Evolutionary conservation across 257 asterid genomes (phyloP).

Genomic region (Plantago major): DNA sequence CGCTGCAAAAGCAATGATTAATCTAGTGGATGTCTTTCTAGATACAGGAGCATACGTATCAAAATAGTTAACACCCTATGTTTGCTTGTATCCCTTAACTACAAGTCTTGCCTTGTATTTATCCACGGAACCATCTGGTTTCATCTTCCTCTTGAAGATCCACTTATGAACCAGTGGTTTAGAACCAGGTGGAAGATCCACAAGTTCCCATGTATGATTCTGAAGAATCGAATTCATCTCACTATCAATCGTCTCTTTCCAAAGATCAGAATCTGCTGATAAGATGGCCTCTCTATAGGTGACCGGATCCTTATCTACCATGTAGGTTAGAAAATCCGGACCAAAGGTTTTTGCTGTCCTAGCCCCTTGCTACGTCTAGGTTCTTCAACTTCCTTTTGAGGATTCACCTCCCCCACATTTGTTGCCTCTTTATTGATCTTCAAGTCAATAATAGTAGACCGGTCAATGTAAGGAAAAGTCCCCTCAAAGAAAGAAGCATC

Average conservation of each 20-base stretch:
- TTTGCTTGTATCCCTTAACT: background rate
- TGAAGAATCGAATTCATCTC: background rate
- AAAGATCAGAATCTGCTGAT: background rate
- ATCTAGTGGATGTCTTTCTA: background rate
- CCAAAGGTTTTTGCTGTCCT: background rate
- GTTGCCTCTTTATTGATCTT: background rate
- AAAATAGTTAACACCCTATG: background rate
- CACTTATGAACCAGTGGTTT: background rate
- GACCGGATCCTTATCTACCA: background rate
- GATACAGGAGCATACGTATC: background rate
- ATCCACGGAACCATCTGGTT: background rate
- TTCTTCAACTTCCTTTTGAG: background rate
- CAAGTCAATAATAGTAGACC: background rate
- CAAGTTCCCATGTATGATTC: background rate
- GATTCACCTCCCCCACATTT: background rate
- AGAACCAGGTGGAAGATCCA: background rate
- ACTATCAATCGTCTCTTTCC: background rate
- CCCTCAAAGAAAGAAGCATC: background rate
- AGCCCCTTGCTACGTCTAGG: background rate
- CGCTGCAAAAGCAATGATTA: background rate
- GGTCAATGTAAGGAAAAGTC: background rate
- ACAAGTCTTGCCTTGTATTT: background rate
- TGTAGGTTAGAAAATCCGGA: background rate
- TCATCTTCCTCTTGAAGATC: background rate
- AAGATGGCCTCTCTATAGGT: background rate